A percentile compares a stretch with the other conserved stretches of the same genome.
These are phyloP conservation scores for Solanum bulbocastanum DNA, from an alignment of 257 asterid species.

Conservation along the genomic window DNA sequence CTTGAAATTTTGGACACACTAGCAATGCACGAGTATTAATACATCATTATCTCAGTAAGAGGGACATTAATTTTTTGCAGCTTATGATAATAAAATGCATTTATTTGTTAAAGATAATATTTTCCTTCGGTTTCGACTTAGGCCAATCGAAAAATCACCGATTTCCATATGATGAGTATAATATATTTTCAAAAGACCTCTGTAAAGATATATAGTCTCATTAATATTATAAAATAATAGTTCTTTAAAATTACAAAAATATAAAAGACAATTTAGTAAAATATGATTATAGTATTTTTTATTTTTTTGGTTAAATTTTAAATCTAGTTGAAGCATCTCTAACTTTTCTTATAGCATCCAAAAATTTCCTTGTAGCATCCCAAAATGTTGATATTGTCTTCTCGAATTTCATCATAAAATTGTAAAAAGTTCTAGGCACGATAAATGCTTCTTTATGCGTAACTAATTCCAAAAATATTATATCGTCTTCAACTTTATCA, in stretches of 20 bases:
- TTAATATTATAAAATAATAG: too few relatives aligned
- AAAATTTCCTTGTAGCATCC: too few relatives aligned
- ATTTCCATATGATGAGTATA: too few relatives aligned
- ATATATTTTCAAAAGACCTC: fast-evolving
- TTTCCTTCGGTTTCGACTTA: fast-evolving
- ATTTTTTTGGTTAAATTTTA: too few relatives aligned
- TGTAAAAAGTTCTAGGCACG: fast-evolving
- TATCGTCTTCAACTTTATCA: neutral
- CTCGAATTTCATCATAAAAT: fast-evolving
- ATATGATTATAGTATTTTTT: too few relatives aligned
- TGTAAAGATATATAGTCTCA: fast-evolving
- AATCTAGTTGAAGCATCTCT: too few relatives aligned
- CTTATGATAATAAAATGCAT: neutral
- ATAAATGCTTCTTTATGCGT: fast-evolving
- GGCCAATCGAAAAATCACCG: too few relatives aligned
- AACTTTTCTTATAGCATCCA: neutral
- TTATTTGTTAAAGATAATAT: neutral
- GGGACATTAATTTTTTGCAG: neutral
- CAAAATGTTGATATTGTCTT: neutral
- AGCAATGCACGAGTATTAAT: neutral
- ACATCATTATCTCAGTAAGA: neutral
- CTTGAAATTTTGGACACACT: neutral
- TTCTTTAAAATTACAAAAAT: too few relatives aligned
- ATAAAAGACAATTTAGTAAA: too few relatives aligned
- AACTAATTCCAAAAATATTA: neutral